Evolutionary conservation across 176 grass and related monocot species (phyloP), one percentile per base, ranked within the genome.

Genomic region (Secale cereale): DNA sequence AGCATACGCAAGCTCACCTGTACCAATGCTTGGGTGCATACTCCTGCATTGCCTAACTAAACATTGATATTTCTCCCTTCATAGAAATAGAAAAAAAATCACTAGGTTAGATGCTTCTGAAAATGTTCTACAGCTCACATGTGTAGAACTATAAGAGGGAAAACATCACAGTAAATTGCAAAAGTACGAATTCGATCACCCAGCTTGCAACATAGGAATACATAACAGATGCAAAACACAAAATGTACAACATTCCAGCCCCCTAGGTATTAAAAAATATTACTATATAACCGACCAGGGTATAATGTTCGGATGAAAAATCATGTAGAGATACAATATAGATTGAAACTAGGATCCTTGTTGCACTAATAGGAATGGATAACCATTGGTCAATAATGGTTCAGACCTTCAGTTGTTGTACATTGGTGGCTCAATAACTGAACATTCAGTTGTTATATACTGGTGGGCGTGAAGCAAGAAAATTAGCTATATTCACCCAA

Each of bases 21-120:
- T 98, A 74, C 97, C 97, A 71, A 98, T 90, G 81, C 97, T 98
- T 86, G 90, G 82, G 37, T 98, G 93, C 87, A 98, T 94, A 63
- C 81, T 77, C 86, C 89, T 92, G 81, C 97, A 96, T 79, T 98
- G 90, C 73, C 78, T 92, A 27, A 98, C 68, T 92, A 98, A 85
- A 83, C 56, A 59, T 59, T 91, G 90, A 81, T 96, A 98, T 30
- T 52, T 89, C 84, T 98, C 93, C 86, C 97, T 98, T 77, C 86
- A 86, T 77, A 78, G 31, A 74, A 91, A 80, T 37, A 48, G 75
- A 74, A 31, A 68, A 74, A 66, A 28, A 35, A 33, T 8, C 30
- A 45, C 70, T 41, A 67, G 15, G 29, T 87, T 33, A 83, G 37
- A 46, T 11, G 26, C 52, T 64, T 76, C 23, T 14, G 78, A 80